Percentiles rank a stretch among this genome's conserved stretches.
phyloP scores from a whole-genome alignment of 2,329 filamentous ascomycete species.

The Kalmusia sp. region DNA sequence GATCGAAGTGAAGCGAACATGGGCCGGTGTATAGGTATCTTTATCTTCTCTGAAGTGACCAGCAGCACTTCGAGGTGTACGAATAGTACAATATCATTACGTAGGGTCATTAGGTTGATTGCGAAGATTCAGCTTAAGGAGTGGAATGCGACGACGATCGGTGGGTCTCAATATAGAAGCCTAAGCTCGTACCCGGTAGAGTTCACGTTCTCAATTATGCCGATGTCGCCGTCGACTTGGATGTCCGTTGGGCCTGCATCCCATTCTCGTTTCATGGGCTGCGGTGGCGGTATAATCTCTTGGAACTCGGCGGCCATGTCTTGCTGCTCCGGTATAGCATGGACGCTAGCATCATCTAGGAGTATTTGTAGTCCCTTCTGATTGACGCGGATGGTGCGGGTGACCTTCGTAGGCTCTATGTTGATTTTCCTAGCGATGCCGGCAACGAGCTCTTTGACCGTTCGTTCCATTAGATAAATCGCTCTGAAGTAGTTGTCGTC shows the following conservation, averaged over 20 bases:
- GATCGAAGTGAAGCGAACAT: conserved; percentile 12
- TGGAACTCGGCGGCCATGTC: conserved; percentile 80
- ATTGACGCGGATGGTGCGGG: conserved; percentile 75
- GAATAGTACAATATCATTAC: conserved; percentile 43
- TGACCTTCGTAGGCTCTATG: conserved; percentile 74
- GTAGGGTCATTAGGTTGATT: conserved; percentile 23
- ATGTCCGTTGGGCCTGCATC: conserved; percentile 56
- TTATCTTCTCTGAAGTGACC: conserved; percentile 13
- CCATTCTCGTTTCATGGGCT: conserved; percentile 61
- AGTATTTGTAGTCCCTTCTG: conserved; percentile 80
- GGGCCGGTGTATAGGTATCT: conserved; percentile 6
- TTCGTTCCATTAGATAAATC: conserved; percentile 82
- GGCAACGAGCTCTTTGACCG: conserved; percentile 74
- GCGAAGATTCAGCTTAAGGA: conserved; percentile 9
- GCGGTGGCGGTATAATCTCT: conserved; percentile 62
- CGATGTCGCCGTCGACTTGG: conserved; percentile 57
- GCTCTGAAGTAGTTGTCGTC: conserved; percentile 78
- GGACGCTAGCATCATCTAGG: conserved; percentile 88
- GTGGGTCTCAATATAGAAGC: conserved; percentile 51
- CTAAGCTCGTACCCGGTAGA: conserved; percentile 58
- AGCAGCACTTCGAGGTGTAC: conserved; percentile 30
- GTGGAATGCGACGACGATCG: conserved; percentile 6
- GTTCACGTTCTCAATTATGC: conserved; percentile 51
- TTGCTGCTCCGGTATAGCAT: conserved; percentile 85
- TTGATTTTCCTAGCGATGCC: conserved; percentile 81